These are phyloP conservation scores for Chaetomium strumarium DNA, from an alignment of 2,329 filamentous ascomycete species.

Conservation along the genomic window DNA sequence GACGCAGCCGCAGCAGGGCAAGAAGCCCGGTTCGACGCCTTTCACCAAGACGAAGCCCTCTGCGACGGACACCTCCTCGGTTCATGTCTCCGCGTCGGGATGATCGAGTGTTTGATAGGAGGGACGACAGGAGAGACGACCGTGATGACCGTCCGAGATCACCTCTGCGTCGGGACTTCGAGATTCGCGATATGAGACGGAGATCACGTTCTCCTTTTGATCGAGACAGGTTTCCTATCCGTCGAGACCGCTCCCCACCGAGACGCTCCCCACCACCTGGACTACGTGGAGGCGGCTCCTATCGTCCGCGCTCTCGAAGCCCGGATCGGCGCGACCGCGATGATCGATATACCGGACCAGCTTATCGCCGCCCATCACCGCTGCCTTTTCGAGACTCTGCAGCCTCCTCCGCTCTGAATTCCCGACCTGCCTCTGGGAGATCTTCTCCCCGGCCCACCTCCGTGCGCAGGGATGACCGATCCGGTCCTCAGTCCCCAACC, in stretches of 20 bases:
- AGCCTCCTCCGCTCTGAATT: constrained; percentile 45
- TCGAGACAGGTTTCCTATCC: constrained; percentile 36
- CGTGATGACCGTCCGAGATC: constrained; percentile 33
- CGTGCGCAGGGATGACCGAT: constrained; percentile 41
- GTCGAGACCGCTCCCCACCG: constrained; percentile 32
- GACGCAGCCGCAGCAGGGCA: constrained; percentile 35
- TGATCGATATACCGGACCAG: constrained; percentile 33
- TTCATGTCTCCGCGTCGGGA: constrained; percentile 38
- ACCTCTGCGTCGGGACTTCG: constrained; percentile 34
- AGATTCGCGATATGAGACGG: constrained; percentile 35
- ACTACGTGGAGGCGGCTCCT: constrained; percentile 38
- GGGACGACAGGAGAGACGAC: constrained; percentile 14
- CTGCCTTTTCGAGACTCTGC: constrained; percentile 45
- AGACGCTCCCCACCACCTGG: constrained; percentile 36
- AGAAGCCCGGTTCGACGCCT: constrained; percentile 32
- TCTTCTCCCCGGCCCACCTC: constrained; percentile 48
- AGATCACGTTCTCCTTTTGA: constrained; percentile 50
- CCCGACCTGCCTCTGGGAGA: constrained; percentile 44
- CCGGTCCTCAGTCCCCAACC: constrained; percentile 41
- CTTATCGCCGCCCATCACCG: constrained; percentile 44
- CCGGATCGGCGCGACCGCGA: constrained; percentile 44
- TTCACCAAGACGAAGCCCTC: constrained; percentile 32
- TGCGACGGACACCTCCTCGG: constrained; percentile 31
- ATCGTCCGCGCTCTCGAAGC: constrained; percentile 49
- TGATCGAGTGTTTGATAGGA: constrained; percentile 13